Evolutionary conservation across 1,284 basidiomycete genomes (phyloP), one percentile per base, ranked within the genome.

Genomic region (Meripilus lineatus): DNA sequence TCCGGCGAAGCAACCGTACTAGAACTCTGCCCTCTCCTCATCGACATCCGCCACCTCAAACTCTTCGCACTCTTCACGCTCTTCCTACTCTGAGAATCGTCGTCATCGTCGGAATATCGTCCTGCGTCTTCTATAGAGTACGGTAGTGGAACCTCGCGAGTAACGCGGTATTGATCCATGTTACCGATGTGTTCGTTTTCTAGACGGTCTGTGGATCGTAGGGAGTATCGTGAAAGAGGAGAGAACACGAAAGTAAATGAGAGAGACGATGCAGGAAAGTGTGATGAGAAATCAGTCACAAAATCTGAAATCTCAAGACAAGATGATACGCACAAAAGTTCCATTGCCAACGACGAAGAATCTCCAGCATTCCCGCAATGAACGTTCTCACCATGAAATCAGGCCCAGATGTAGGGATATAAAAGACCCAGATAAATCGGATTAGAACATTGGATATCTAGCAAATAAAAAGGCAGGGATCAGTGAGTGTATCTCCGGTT

Each of bases 141-240:
- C 2, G 88, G 88, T 25, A 90, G 63, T 0, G 85, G 86, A 2
- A 89, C 79, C 56, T 91, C 89, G 34, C 79, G 68, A 5, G 84
- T 86, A 22, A 85, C 81, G n/a, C 88, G 84, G 57, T 89, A 91
- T 57, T 88, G 83, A 71, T 90, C 87, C 60, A 86, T 74, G 58
- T 90, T 89, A 63, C 87, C 87, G 20, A 92, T 65, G 47, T 92
- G 89, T 64, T 93, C 89, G 69, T 89, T 92, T 62, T 93, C 90
- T 47, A 93, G 65, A 50, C 89, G 84, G 62, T 76, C 84, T 86
- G 55, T 17, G 13, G 18, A 23, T 28, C 34, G 2, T 32, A 3
- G 37, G n/a, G 8, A 10, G 8, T n/a, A 23, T 32, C 17, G 44
- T 18, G 15, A 32, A 35, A 34, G 34, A 43, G 30, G 37, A 24